Percentiles rank a stretch among this genome's conserved stretches.
Conservation (phyloP, 176 grass and related monocot genomes). For the Neostapfia colusana region DNA sequence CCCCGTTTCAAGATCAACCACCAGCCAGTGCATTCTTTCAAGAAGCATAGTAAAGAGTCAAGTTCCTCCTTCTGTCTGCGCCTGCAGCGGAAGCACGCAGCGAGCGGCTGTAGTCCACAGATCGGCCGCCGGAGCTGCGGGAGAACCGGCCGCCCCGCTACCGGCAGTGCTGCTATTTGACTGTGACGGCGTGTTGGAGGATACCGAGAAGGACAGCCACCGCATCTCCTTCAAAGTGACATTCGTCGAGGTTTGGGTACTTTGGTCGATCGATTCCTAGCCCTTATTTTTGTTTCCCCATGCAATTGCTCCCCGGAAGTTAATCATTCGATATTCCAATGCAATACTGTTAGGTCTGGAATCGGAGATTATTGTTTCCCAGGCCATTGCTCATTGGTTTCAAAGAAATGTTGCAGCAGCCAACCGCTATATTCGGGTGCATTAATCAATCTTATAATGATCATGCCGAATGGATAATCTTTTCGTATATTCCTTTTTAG, state of each 20-base stretch:
- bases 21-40: constrained; percentile 13
- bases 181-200: constrained; percentile 93
- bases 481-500: not conserved
- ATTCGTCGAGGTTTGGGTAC: constrained; percentile 65
- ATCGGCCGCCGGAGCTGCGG: not conserved
- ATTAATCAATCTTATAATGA: not conserved
- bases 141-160: constrained; percentile 14
- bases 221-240: constrained; percentile 96
- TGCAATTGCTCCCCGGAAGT: not conserved
- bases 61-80: not conserved
- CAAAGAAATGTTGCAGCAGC: not conserved
- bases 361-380: not conserved
- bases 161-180: constrained; percentile 85
- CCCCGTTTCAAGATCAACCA: not conserved
- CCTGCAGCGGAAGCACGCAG: not conserved
- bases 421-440: not conserved
- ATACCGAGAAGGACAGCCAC: constrained; percentile 96
- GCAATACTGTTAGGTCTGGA: not conserved
- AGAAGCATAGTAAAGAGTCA: not conserved
- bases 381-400: not conserved
- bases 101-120: not conserved
- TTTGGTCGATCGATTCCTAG: not conserved
- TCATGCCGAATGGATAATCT: not conserved
- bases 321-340: not conserved
- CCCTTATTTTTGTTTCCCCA: not conserved